Evolutionary conservation across 331 rosid species (phyloP).

Genomic region (Stylosanthes scabra): DNA sequence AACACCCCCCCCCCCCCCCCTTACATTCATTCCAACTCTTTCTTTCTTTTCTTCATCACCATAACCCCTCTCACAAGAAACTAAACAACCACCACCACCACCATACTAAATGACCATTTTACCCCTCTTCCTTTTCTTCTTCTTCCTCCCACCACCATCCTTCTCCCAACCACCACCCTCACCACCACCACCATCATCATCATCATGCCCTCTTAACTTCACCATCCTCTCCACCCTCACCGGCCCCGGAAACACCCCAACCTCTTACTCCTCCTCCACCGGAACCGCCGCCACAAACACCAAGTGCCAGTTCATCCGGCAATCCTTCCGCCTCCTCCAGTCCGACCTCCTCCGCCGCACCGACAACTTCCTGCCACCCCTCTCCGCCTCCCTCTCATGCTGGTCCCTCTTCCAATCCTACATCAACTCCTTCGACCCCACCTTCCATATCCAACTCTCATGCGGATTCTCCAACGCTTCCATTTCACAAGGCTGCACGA

Average conservation of each 20-base stretch:
- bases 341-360: conserved; percentile 61
- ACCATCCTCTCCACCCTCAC: conserved; percentile 50
- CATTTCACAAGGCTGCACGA: conserved; percentile 76
- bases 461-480: conserved; percentile 68
- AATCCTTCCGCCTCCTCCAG: conserved; percentile 62
- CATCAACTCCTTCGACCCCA: conserved; percentile 29
- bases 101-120: background rate
- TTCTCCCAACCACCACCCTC: conserved; percentile 25
- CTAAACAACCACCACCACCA: background rate
- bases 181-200: conserved; percentile 32
- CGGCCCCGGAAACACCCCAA: conserved; percentile 16
- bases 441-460: conserved; percentile 57
- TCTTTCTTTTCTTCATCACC: background rate
- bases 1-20: no score
- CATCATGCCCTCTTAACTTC: conserved; percentile 77
- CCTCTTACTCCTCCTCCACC: conserved; percentile 20
- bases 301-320: conserved; percentile 57
- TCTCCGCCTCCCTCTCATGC: conserved; percentile 62
- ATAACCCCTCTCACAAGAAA: background rate
- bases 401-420: conserved; percentile 57
- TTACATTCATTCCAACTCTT: background rate
- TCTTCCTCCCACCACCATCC: conserved; percentile 1
- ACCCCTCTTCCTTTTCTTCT: background rate
- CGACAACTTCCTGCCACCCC: conserved; percentile 61
- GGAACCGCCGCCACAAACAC: background rate